A percentile compares a stretch with the other conserved stretches of the same genome.
phyloP scores from a whole-genome alignment of 495 filamentous ascomycete genomes.

The Friedmanniomyces endolithicus region DNA sequence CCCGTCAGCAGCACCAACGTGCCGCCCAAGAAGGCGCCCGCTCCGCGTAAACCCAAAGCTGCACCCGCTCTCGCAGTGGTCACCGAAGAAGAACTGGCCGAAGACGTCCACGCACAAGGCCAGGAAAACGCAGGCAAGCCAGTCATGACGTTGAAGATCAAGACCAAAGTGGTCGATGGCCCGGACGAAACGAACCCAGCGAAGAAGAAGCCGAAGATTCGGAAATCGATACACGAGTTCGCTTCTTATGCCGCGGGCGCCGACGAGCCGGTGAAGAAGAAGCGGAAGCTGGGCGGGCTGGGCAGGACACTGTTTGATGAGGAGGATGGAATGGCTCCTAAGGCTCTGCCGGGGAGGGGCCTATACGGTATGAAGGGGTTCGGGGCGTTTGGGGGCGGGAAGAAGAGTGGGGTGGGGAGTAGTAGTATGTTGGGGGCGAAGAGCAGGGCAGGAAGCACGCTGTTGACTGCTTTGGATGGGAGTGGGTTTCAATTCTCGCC shows the following conservation, averaged over 20 bases:
- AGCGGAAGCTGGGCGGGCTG: slow-evolving; percentile 47
- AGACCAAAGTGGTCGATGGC: slow-evolving; percentile 19
- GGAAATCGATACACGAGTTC: slow-evolving; percentile 32
- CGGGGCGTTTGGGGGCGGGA: slow-evolving; percentile 21
- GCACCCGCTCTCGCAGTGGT: slow-evolving; percentile 38
- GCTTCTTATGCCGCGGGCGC: slow-evolving; percentile 33
- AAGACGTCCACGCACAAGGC: slow-evolving; percentile 20
- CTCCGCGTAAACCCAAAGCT: slow-evolving; percentile 26
- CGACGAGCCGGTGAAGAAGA: slow-evolving; percentile 48
- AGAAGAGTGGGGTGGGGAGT: slow-evolving; percentile 23
- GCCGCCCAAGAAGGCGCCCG: slow-evolving; percentile 26
- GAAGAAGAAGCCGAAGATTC: slow-evolving; percentile 21
- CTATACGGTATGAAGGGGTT: slow-evolving; percentile 22
- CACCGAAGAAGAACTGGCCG: slow-evolving; percentile 35
- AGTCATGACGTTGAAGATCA: slow-evolving; percentile 12
- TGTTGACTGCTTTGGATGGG: slow-evolving; percentile 31
- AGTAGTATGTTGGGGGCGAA: slow-evolving; percentile 11
- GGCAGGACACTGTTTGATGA: slow-evolving; percentile 65
- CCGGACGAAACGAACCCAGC: slow-evolving; percentile 18
- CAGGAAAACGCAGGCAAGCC: slow-evolving; percentile 19
- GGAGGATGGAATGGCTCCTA: slow-evolving; percentile 42
- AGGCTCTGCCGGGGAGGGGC: slow-evolving; percentile 17
- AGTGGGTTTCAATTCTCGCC: slow-evolving; percentile 52
- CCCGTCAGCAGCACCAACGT: slow-evolving; percentile 30
- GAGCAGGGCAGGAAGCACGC: slow-evolving; percentile 15